Evolutionary conservation across 208 protist genomes (phyloP), one percentile per base, ranked within the genome.

Genomic region (Novymonas esmeraldas): DNA sequence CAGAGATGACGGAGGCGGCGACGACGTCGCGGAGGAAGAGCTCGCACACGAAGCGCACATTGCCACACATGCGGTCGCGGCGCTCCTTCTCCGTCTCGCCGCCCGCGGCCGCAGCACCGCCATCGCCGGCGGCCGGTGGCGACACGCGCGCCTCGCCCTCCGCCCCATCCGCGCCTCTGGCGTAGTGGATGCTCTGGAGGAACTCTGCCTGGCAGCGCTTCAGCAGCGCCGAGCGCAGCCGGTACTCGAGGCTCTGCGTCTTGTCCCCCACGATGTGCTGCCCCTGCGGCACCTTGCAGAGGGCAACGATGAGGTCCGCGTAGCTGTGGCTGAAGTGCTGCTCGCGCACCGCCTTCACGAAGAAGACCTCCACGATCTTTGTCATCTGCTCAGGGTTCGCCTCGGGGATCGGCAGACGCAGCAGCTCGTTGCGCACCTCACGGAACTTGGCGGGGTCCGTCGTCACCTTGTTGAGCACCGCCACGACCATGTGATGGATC

Each of bases 381-480:
- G 72, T 67, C 22, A 95, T 61, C 76, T 87, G 77, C 51, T 83
- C 75, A 39, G 79, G 75, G 70, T 79, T 91, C 5, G 87, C 85
- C 55, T 93, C 87, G 0, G 90, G 87, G 57, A 94, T 89, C 26
- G 90, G 90, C 57, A 95, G 76, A 10, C 87, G 87, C 57, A 93
- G 65, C 38, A 95, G 66, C 58, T 93, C 90, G 71, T 94, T 92
- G 67, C 87, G 89, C 18, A 95, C 82, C 72, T 93, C 87, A 18
- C 80, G 70, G 56, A 87, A 95, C 79, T 93, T 93, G 20, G 58
- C 74, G 7, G 82, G 57, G 54, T 95, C 87, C 56, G 76, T 81
- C 29, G 90, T 90, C 10, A 95, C 90, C 62, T 90, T 87, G 75
- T 95, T 95, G 26, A 95, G 87, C 41, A 94, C 80, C 31, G 85